Base-by-base conservation (phyloP, 495 filamentous ascomycete genomes). In the Patellaria atrata region DNA sequence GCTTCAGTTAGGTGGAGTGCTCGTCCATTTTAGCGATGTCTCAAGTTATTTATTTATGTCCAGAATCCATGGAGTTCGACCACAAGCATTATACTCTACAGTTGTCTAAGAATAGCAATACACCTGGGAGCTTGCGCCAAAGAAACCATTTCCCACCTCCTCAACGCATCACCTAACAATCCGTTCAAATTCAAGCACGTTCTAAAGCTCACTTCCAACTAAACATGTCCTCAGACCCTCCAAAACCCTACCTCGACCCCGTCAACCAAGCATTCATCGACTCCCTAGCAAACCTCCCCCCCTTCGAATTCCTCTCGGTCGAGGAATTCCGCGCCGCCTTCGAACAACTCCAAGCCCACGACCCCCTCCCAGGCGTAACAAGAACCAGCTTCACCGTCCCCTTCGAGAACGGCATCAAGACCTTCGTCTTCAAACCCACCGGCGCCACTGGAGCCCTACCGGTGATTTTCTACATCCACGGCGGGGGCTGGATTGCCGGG, bases 201-300 rank as follows among this genome's bases (percentile, higher is more conserved):
- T n/a, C n/a, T n/a, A n/a, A n/a, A n/a, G n/a, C n/a, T n/a, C n/a
- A n/a, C n/a, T n/a, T n/a, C n/a, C n/a, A n/a, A n/a, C n/a, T n/a
- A n/a, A n/a, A n/a, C n/a, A n/a, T n/a, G n/a, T n/a, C n/a, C n/a
- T n/a, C n/a, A n/a, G n/a, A n/a, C n/a, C n/a, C n/a, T n/a, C n/a
- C n/a, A n/a, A n/a, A n/a, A n/a, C n/a, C 13, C 33, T 44, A 35
- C 47, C 35, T 57, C 27, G 53, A 55, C 13, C 51, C 51, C 7
- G 7, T 22, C 24, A 51, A 43, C 16, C 46, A 51, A 36, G 43
- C 35, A 3, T 43, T 41, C 15, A 20, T 40, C n/a, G 43, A 53
- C 5, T 14, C 38, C 4, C 17, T 24, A 2, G 27, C 33, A 2
- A n/a, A 8, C 1, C 15, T 18, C 5, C 27, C 36, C 2, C 37